These are phyloP conservation scores for Neocucurbitaria cava DNA, from an alignment of 2,329 filamentous ascomycete species.

Conservation along the genomic window DNA sequence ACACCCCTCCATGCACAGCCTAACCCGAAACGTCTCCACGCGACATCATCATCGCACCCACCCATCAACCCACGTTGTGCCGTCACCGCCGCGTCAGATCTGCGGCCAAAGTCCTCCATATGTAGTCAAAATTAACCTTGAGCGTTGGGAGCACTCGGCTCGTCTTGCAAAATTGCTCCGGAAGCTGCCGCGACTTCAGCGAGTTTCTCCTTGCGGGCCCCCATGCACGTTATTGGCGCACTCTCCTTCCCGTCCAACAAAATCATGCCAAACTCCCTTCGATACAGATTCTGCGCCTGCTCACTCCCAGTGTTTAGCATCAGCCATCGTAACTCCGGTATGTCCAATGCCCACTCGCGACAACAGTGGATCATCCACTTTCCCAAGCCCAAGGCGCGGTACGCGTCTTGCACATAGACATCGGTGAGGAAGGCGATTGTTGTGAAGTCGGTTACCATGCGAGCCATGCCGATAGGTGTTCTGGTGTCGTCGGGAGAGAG, in stretches of 20 bases:
- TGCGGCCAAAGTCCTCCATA: slow-evolving; percentile 24
- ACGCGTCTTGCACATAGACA: slow-evolving; percentile 67
- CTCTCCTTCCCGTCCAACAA: slow-evolving; percentile 26
- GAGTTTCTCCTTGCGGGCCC: slow-evolving; percentile 29
- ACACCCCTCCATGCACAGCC: slow-evolving; percentile 8
- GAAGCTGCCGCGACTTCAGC: slow-evolving; percentile 12
- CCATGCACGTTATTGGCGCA: slow-evolving; percentile 32
- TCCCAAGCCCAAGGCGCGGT: slow-evolving; percentile 68
- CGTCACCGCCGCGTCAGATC: slow-evolving; percentile 27
- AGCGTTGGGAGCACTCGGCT: slow-evolving; percentile 10
- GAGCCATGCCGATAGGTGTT: slow-evolving; percentile 63
- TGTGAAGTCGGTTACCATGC: slow-evolving; percentile 73
- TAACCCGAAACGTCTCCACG: slow-evolving; percentile 22
- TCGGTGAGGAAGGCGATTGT: slow-evolving; percentile 75
- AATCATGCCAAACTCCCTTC: slow-evolving; percentile 37
- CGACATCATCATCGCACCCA: slow-evolving; percentile 30
- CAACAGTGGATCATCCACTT: slow-evolving; percentile 69
- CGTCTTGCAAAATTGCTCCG: slow-evolving; percentile 6
- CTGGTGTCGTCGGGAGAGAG: slow-evolving; percentile 12
- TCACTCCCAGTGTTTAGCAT: slow-evolving; percentile 36
- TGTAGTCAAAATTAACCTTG: slow-evolving; percentile 8
- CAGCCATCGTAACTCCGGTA: slow-evolving; percentile 63
- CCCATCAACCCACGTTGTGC: slow-evolving; percentile 30
- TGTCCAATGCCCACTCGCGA: slow-evolving; percentile 63
- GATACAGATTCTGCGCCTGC: slow-evolving; percentile 35